Evolutionary conservation across 495 filamentous ascomycete species (phyloP), one percentile per base, ranked within the genome.

Genomic region (Penicillium silybi): DNA sequence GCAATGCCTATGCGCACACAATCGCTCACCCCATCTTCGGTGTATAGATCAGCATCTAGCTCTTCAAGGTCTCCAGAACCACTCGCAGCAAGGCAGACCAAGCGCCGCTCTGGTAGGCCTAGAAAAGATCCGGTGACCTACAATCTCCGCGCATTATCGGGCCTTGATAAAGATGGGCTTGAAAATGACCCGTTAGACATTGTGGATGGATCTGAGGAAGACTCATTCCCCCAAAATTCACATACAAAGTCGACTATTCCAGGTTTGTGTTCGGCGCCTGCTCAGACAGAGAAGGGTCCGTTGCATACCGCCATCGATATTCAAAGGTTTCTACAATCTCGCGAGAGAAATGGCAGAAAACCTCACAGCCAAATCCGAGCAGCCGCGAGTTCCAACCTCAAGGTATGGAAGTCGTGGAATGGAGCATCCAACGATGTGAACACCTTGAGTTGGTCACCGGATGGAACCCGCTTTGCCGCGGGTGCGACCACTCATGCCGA

Each of bases 401-500:
- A 52, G 41, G 58, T 49, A 2, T 73, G 62, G 60, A 71, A 67
- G 48, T 53, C 58, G 4, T 82, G 76, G 76, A 78, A 73, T 59
- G 79, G 78, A 4, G 74, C 77, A 0, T 82, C 79, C 0, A 72
- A 74, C 19, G 79, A 82, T 57, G 64, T 81, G 11, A 63, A 74
- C 19, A 60, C 66, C 23, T 56, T 77, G 37, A 69, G 71, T 7
- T 82, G 79, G 79, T 74, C 70, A 19, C 69, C 75, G 13, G 67
- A 79, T 62, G 76, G 77, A 1, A 70, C 64, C 0, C 66, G 49
- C 26, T 81, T 80, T 50, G 78, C 71, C 18, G 71, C 74, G 15
- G 91, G 91, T 2, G 86, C 89, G 2, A 83, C 85, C 2, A 84
- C 87, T 23, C 81, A 88, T 49, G 83, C 82, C 1, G 90, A 96